Percentiles rank a stretch among this genome's conserved stretches.
Evolutionary conservation across 768 basidiomycete genomes (phyloP).

Genomic region (Psilocybe cyanescens): DNA sequence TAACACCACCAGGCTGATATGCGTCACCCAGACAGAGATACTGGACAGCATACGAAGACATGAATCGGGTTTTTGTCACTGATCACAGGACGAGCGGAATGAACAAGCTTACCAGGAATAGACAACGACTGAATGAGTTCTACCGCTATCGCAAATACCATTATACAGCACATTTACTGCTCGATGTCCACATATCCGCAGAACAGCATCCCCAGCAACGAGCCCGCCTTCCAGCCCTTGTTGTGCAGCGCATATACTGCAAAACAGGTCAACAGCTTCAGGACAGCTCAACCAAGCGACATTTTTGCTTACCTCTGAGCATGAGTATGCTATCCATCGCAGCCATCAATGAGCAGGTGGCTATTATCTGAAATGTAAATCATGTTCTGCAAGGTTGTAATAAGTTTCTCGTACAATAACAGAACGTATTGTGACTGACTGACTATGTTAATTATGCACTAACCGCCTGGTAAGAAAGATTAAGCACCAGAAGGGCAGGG

Average conservation of each 20-base stretch:
- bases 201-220: not conserved
- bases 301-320: slow-evolving; percentile 11
- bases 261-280: not conserved
- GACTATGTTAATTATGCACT: too few relatives aligned
- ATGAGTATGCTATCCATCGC: slow-evolving; percentile 16
- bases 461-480: too few relatives aligned
- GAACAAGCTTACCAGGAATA: slow-evolving; percentile 10
- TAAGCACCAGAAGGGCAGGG: too few relatives aligned
- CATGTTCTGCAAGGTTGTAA: slow-evolving; percentile 3
- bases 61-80: too few relatives aligned
- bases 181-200: not conserved
- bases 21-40: slow-evolving; percentile 13
- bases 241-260: slow-evolving; percentile 17
- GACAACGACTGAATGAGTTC: slow-evolving; percentile 5
- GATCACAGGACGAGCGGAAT: not conserved
- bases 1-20: slow-evolving; percentile 7
- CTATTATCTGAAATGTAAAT: slow-evolving; percentile 6
- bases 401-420: too few relatives aligned
- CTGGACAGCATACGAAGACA: not conserved
- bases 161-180: slow-evolving; percentile 10
- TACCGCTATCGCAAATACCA: slow-evolving; percentile 7
- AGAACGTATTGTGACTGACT: too few relatives aligned
- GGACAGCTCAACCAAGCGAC: not conserved
- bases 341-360: slow-evolving; percentile 8
- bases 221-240: not conserved